A percentile compares a stretch with the other conserved stretches of the same genome.
These are phyloP conservation scores for Fusarium tjaetaba DNA, from an alignment of 2,329 filamentous ascomycete species.

Conservation along the genomic window DNA sequence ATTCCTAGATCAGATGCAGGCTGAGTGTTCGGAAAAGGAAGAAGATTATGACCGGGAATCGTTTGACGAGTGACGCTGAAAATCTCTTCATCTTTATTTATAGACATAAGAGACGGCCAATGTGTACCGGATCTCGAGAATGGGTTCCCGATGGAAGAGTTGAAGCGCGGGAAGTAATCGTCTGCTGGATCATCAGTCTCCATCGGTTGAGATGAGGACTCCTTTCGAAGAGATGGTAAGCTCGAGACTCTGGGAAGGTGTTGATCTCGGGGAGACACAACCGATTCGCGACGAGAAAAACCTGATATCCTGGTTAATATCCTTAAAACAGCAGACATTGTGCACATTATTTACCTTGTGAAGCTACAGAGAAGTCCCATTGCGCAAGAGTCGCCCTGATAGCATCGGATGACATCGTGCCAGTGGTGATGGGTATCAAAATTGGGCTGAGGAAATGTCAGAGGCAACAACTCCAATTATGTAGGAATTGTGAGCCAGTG, in stretches of 20 bases:
- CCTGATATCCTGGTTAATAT: not conserved
- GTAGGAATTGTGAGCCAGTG: not conserved
- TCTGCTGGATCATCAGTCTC: not conserved
- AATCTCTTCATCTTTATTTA: not conserved
- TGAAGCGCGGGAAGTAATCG: not conserved
- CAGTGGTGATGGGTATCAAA: not conserved
- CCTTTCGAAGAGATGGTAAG: too few relatives aligned
- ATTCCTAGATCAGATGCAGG: not conserved
- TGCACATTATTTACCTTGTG: not conserved
- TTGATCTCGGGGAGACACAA: not conserved
- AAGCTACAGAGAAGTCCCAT: not conserved
- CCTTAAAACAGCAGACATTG: too few relatives aligned
- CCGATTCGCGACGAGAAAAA: not conserved
- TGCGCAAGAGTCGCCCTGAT: not conserved
- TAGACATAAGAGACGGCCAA: not conserved
- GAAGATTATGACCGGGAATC: too few relatives aligned
- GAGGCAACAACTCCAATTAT: too few relatives aligned
- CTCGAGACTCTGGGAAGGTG: not conserved
- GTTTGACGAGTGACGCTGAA: not conserved
- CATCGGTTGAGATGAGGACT: not conserved
- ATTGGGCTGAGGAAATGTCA: too few relatives aligned
- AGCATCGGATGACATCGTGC: not conserved
- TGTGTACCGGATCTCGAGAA: not conserved
- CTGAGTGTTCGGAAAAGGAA: not conserved
- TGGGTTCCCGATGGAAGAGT: not conserved